Percentiles rank a stretch among this genome's conserved stretches.
Evolutionary conservation across 805 yeast genomes (phyloP).

Genomic region (Metschnikowia corniflorae): DNA sequence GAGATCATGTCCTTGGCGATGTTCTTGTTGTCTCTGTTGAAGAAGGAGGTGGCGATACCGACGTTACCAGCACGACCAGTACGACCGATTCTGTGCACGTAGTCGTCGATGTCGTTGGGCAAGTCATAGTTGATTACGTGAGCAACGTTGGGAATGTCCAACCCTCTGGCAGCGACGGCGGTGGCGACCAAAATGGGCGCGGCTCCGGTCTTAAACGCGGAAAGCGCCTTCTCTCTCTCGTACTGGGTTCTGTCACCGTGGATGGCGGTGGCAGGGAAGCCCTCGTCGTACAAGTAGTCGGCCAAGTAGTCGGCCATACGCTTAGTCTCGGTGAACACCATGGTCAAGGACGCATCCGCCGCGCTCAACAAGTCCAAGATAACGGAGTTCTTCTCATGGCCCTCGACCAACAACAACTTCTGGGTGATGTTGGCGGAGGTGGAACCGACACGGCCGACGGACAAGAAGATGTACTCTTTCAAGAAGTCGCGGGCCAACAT

Average conservation of each 20-base stretch:
- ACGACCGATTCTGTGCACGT: constrained; percentile 99
- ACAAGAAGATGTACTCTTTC: constrained; percentile 90
- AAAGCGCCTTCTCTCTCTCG: constrained; percentile 97
- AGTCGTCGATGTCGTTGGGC: constrained; percentile 96
- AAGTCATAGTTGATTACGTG: constrained; percentile 97
- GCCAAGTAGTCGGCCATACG: constrained; percentile 96
- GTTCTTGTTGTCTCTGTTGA: constrained; percentile 92
- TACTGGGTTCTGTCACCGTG: constrained; percentile 98
- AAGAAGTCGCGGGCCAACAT: constrained; percentile 95
- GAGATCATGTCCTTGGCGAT: constrained; percentile 85
- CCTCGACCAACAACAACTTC: constrained; percentile 86
- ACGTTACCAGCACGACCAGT: constrained; percentile 99
- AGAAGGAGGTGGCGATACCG: constrained; percentile 97
- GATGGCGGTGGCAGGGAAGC: constrained; percentile 95
- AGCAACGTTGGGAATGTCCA: constrained; percentile 98
- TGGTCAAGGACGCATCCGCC: constrained; percentile 79
- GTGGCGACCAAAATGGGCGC: constrained; percentile 97
- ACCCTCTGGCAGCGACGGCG: constrained; percentile 99
- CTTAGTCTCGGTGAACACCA: constrained; percentile 96
- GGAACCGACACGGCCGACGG: constrained; percentile 99
- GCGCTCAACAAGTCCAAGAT: constrained; percentile 80
- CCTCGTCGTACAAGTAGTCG: constrained; percentile 83
- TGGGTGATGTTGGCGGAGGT: constrained; percentile 98
- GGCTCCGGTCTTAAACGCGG: constrained; percentile 86
- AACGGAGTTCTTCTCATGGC: constrained; percentile 86